Conservation (phyloP, 306 rosid genomes). For the Prunus mira region DNA sequence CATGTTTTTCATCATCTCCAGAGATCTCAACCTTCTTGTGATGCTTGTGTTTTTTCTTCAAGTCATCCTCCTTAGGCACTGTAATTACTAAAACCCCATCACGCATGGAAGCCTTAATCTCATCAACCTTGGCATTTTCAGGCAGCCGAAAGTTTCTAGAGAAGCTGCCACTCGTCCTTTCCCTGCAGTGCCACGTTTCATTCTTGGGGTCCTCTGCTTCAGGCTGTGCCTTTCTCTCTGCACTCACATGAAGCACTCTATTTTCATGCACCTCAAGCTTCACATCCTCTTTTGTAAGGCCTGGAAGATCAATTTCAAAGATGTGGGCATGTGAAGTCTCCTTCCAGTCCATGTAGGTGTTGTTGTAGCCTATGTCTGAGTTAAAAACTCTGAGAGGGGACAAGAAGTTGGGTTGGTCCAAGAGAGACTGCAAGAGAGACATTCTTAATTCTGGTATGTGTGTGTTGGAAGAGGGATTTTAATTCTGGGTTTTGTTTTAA, state of each 20-base stretch:
- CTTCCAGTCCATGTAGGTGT: constrained; percentile 53
- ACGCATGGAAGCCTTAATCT: constrained; percentile 46
- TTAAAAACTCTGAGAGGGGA: constrained; percentile 17
- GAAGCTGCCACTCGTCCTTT: constrained; percentile 37
- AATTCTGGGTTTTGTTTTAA: neutral
- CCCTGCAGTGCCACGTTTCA: constrained; percentile 56
- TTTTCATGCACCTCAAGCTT: constrained; percentile 44
- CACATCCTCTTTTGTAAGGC: constrained; percentile 50
- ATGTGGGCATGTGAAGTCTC: constrained; percentile 43
- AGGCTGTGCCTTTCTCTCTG: constrained; percentile 32
- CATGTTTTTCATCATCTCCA: constrained; percentile 28
- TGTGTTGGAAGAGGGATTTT: neutral
- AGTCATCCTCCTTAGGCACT: constrained; percentile 43
- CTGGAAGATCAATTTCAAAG: constrained; percentile 56
- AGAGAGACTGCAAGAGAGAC: constrained; percentile 36
- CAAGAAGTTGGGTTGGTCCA: constrained; percentile 25
- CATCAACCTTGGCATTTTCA: constrained; percentile 50
- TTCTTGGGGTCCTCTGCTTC: constrained; percentile 17
- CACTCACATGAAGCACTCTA: constrained; percentile 40
- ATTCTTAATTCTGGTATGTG: neutral
- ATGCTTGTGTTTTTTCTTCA: constrained; percentile 27
- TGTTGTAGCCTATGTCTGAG: constrained; percentile 9
- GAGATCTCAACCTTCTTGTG: constrained; percentile 27
- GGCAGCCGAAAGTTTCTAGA: constrained; percentile 51
- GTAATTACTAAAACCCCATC: constrained; percentile 46